These are phyloP conservation scores for thale cress (Arabidopsis thaliana) DNA, from an alignment of 345 rosid genomes.

Conservation along the genomic window DNA sequence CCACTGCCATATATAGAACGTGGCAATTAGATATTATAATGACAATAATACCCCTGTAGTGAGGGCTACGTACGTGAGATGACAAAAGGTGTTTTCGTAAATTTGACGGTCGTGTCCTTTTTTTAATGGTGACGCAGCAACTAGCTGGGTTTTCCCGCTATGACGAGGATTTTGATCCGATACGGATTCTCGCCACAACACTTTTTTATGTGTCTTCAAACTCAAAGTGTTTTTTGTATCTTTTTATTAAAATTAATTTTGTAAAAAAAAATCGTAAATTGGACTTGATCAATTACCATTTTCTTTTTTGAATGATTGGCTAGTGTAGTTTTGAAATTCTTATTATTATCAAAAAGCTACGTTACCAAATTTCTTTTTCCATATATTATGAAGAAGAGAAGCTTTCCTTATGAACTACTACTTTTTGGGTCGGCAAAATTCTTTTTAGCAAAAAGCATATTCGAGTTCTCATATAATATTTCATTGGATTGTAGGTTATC, in stretches of 20 bases:
- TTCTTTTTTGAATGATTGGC: neutral
- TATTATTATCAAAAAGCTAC: neutral
- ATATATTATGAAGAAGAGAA: neutral
- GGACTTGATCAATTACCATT: neutral
- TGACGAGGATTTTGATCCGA: conserved; percentile 29
- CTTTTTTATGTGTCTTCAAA: neutral
- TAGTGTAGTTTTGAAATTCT: neutral
- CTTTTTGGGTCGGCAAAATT: conserved; percentile 34
- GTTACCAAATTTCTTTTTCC: neutral
- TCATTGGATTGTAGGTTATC: too few relatives aligned
- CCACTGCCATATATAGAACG: conserved; percentile 9
- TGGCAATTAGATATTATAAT: neutral
- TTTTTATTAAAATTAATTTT: neutral
- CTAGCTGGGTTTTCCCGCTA: conserved; percentile 29
- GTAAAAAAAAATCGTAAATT: neutral
- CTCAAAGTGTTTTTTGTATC: neutral
- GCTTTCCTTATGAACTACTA: conserved; percentile 30
- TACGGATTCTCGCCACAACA: conserved; percentile 25
- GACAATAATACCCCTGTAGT: conserved; percentile 19
- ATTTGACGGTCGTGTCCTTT: neutral
- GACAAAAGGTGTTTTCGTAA: conserved; percentile 3
- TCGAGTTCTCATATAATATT: too few relatives aligned
- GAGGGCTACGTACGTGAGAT: neutral
- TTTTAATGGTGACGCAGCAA: conserved; percentile 10
- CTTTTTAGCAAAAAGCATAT: neutral